Evolutionary conservation across 164 flowering plant species (phyloP), one percentile per base, ranked within the genome.

Genomic region (Piper longum): DNA sequence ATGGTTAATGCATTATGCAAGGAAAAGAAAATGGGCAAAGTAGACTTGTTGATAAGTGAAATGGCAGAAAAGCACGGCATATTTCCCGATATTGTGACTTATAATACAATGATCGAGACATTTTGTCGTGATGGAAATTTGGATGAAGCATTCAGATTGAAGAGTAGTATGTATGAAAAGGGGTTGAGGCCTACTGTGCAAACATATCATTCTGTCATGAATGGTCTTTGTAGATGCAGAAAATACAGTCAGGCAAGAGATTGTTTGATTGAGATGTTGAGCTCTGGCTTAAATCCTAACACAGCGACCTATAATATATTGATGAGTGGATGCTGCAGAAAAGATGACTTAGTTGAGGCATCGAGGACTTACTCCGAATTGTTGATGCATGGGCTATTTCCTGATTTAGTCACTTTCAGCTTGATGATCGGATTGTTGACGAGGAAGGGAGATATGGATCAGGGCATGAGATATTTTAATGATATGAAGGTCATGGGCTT

Each of bases 1-100:
- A 87, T 91, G 92, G 72, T 84, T 57, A 85, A 87, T 77, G 96
- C 85, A 6, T 69, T 87, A 48, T 91, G 91, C 66, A 91, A 89
- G 68, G 89, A 85, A 56, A 45, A 74, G 8, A 85, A 83, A 62
- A 69, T 83, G 36, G 79, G 75, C 58, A 58, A 70, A 3, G 86
- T 75, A 0, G 71, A 71, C 52, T 39, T 41, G 9, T 82, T 87
- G 68, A 61, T 87, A 36, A 58, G 62, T 41, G 86, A 81, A n/a
- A 80, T 85, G 89, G 91, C 82, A 69, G 71, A 62, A 64, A 82
- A 73, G 69, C 52, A 6, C 1, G 91, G 93, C n/a, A 70, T 87
- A 58, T 75, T 64, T 76, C 71, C 87, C 0, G 91, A 87, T 79
- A 64, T 56, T 19, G 93, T 86, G 71, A 89, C 91, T 3, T 87